Evolutionary conservation across 2,329 filamentous ascomycete genomes (phyloP), one percentile per base, ranked within the genome.

Genomic region (Alternaria gaisen): DNA sequence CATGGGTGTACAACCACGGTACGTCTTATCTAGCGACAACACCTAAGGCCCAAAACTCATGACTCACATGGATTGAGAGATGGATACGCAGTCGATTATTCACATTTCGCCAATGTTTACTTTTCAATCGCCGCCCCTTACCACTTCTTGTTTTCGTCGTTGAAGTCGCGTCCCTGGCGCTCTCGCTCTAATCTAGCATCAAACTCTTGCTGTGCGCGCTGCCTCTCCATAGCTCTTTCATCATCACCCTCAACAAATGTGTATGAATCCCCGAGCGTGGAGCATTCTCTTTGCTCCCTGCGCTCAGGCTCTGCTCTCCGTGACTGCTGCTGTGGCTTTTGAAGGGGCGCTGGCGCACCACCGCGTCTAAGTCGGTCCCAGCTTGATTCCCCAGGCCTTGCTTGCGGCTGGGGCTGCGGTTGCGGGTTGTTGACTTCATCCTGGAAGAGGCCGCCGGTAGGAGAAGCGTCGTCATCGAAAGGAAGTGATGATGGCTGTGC

Each of bases 121-220:
- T 1, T 28, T 44, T 34, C 3, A 28, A 24, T 40, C 6, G 41
- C 6, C 7, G 20, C 1, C 3, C 38, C 60, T 42, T 58, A 79
- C 77, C 77, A 79, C 53, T 58, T 72, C 63, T 69, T 77, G 1
- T 63, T 62, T 10, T 77, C 71, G 11, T 62, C 66, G 14, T 61
- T 60, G 60, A 83, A 83, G 52, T 81, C 77, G n/a, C 77, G 78
- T 0, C 82, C 83, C 54, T 78, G 77, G 53, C 84, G 72, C 64
- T 86, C 84, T 58, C 77, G 77, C 64, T 85, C 84, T 5, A 85
- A 63, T 43, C 80, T 73, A 18, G 79, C 78, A 65, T 85, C 83
- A 63, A 85, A 85, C 26, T 84, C 82, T 54, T 74, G 79, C 70
- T 85, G 83, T 26, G 82, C 82, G 61, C 83, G 79, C 41, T 76